Percentiles rank a stretch among this genome's conserved stretches.
Evolutionary conservation across 2,329 filamentous ascomycete species (phyloP).

Genomic region (Helminthosporium solani): DNA sequence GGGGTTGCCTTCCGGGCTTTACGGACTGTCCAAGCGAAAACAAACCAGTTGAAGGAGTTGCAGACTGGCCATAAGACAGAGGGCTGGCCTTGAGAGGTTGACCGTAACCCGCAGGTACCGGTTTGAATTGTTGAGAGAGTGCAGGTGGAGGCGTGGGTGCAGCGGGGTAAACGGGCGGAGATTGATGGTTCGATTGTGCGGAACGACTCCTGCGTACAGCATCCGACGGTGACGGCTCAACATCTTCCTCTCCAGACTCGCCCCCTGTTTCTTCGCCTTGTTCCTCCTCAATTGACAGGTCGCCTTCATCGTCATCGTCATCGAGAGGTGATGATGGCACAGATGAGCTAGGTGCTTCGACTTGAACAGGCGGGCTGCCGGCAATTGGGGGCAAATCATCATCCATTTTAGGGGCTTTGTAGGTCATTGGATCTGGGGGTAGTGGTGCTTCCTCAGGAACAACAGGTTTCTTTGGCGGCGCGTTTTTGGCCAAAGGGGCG

Average conservation of each 20-base stretch:
- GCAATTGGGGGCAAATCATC: conserved; percentile 49
- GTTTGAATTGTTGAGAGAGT: conserved; percentile 17
- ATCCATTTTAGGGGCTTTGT: conserved; percentile 33
- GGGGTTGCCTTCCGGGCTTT: conserved; percentile 45
- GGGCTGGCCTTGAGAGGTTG: conserved; percentile 12
- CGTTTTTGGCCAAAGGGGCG: conserved; percentile 6
- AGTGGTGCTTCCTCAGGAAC: conserved; percentile 27
- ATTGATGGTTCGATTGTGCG: conserved; percentile 16
- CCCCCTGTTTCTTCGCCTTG: conserved; percentile 47
- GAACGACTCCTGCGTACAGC: conserved; percentile 17
- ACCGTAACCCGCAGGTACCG: conserved; percentile 3
- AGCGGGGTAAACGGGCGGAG: conserved; percentile 28
- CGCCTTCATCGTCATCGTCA: conserved; percentile 39
- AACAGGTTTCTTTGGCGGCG: conserved; percentile 18
- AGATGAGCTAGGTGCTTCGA: conserved; percentile 39
- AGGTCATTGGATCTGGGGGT: conserved; percentile 38
- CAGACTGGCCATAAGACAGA: conserved; percentile 11
- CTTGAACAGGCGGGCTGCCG: conserved; percentile 50
- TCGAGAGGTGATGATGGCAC: conserved; percentile 34
- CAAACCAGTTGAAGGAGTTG: too few relatives aligned
- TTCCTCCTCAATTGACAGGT: conserved; percentile 43
- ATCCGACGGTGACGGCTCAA: conserved; percentile 41
- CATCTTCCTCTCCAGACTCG: conserved; percentile 30
- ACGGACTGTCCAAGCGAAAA: conserved; percentile 18
- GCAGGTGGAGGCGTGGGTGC: conserved; percentile 36